A percentile compares a stretch with the other conserved stretches of the same genome.
These are phyloP conservation scores for Juglanconis juglandina DNA, from an alignment of 2,329 filamentous ascomycete genomes.

Conservation along the genomic window DNA sequence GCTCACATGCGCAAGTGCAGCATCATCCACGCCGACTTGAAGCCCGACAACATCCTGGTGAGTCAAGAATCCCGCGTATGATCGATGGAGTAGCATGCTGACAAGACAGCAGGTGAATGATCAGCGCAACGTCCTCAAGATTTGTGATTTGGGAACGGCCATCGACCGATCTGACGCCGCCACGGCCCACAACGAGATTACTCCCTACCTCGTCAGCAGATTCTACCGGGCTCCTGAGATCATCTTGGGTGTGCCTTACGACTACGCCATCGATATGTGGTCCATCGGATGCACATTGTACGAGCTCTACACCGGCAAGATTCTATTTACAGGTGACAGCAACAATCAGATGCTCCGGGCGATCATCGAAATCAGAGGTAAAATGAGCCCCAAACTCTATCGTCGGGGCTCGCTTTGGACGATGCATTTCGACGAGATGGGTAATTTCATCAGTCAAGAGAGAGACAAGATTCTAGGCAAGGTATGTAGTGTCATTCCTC, in stretches of 20 bases:
- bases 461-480: conserved; percentile 84
- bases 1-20: conserved; percentile 87
- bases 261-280: conserved; percentile 95
- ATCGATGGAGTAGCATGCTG: conserved; percentile 18
- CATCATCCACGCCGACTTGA: conserved; percentile 92
- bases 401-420: conserved; percentile 74
- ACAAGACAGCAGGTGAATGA: conserved; percentile 63
- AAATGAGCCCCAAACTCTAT: conserved; percentile 84
- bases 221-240: conserved; percentile 98
- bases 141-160: conserved; percentile 95
- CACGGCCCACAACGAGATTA: conserved; percentile 75
- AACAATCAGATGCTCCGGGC: conserved; percentile 98
- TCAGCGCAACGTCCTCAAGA: conserved; percentile 78
- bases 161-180: conserved; percentile 78
- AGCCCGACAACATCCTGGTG: conserved; percentile 94
- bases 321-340: conserved; percentile 88
- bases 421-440: conserved; percentile 78
- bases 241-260: conserved; percentile 93
- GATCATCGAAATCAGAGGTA: conserved; percentile 94
- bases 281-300: conserved; percentile 96
- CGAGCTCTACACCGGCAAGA: conserved; percentile 95
- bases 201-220: conserved; percentile 90
- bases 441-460: conserved; percentile 82
- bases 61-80: conserved; percentile 20
- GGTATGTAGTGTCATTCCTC: conserved; percentile 42